These are phyloP conservation scores for Sordariomycetes sp. DNA, from an alignment of 2,329 filamentous ascomycete genomes.

Conservation along the genomic window DNA sequence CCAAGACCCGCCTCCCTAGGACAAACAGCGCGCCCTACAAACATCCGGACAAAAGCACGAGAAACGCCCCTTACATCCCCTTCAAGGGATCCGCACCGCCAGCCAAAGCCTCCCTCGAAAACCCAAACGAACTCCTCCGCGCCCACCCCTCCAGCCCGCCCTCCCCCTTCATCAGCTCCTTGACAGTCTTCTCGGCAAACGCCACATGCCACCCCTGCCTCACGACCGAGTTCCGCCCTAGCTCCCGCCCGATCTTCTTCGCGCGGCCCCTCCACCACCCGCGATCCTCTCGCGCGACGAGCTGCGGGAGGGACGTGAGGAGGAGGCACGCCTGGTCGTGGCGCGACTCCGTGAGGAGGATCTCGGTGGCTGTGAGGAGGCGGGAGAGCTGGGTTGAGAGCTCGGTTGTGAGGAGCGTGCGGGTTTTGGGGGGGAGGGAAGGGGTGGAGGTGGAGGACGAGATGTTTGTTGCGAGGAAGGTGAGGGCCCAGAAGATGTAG, in stretches of 20 bases:
- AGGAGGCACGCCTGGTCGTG: constrained; percentile 9
- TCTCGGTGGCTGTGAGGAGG: constrained; percentile 9
- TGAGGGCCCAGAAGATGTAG: constrained; percentile 7
- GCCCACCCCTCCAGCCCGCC: background rate
- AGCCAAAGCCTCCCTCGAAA: background rate
- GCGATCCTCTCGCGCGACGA: constrained; percentile 3
- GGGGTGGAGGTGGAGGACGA: background rate
- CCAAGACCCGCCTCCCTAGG: no score
- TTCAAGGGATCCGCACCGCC: constrained; percentile 1
- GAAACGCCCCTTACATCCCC: background rate
- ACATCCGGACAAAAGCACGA: no score
- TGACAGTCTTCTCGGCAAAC: constrained; percentile 6
- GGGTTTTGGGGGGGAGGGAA: background rate
- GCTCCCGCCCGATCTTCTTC: constrained; percentile 5
- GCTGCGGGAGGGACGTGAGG: constrained; percentile 6
- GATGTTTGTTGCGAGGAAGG: constrained; percentile 3
- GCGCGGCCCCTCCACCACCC: constrained; percentile 6
- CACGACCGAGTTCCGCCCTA: constrained; percentile 5
- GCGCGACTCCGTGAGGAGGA: constrained; percentile 7
- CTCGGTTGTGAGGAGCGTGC: constrained; percentile 6
- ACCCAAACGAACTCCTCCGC: background rate
- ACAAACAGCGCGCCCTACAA: no score
- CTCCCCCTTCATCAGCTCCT: background rate
- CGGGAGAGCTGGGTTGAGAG: constrained; percentile 6
- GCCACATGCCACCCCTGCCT: constrained; percentile 6